Percentiles rank a stretch among this genome's conserved stretches.
Conservation (phyloP, 208 protist genomes). For the Tritrichomonas foetus region DNA sequence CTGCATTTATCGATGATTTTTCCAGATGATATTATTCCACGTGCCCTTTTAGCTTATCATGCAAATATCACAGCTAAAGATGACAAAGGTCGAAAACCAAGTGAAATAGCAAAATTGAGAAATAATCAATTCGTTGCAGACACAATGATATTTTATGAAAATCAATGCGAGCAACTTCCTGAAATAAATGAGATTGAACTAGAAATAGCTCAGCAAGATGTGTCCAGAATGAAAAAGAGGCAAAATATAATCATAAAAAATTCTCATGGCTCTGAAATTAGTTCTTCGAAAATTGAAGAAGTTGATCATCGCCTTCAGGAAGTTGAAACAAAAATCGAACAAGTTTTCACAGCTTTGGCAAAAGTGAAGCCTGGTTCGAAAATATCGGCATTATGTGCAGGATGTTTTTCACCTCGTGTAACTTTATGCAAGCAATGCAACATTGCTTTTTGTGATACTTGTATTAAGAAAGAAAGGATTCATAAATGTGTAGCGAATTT, state of each 20-base stretch:
- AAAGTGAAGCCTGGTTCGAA: background rate
- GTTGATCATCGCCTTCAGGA: background rate
- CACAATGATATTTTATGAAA: background rate
- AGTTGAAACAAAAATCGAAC: conserved; percentile 8
- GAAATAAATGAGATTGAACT: background rate
- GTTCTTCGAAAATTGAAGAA: background rate
- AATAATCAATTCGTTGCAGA: background rate
- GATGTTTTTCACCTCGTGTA: background rate
- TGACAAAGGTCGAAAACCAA: background rate
- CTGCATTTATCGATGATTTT: conserved; percentile 9
- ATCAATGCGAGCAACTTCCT: background rate
- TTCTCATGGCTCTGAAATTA: background rate
- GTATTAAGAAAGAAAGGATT: background rate
- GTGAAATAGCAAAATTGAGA: background rate
- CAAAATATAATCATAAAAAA: background rate
- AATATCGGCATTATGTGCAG: background rate
- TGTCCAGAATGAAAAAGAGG: background rate
- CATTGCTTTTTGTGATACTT: background rate
- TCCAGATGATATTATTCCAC: background rate
- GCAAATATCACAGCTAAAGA: background rate
- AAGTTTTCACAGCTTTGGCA: background rate
- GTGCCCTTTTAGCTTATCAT: background rate
- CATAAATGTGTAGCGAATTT: background rate
- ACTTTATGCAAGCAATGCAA: background rate
- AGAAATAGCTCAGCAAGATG: background rate